Percentiles rank a stretch among this genome's conserved stretches.
These are phyloP conservation scores for Aureobasidium sp. DNA, from an alignment of 2,329 filamentous ascomycete species.

Conservation along the genomic window DNA sequence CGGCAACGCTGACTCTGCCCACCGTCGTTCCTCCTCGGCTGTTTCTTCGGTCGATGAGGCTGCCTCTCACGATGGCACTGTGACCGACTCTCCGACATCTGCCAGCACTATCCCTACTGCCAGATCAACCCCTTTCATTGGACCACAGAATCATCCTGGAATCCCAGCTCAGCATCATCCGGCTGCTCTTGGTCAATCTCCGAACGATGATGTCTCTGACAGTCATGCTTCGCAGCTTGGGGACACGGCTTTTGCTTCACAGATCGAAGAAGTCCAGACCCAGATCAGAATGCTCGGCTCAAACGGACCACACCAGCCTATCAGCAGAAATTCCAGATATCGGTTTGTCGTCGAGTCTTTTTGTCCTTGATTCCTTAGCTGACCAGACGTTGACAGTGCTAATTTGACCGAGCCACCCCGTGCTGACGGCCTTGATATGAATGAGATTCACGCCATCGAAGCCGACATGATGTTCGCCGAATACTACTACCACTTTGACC, in stretches of 20 bases:
- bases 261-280: not conserved
- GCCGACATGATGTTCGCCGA: not conserved
- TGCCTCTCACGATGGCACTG: not conserved
- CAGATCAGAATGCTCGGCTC: not conserved
- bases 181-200: no score
- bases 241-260: not conserved
- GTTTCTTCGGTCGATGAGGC: not conserved
- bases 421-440: not conserved
- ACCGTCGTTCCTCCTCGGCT: not conserved
- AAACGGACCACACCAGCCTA: not conserved
- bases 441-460: not conserved
- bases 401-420: not conserved
- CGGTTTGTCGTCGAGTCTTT: not conserved
- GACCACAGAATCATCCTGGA: not conserved
- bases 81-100: not conserved
- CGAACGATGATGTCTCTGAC: not conserved
- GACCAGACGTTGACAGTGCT: not conserved
- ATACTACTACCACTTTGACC: constrained; percentile 1
- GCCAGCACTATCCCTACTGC: not conserved
- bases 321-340: not conserved
- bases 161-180: not conserved
- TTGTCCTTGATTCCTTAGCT: not conserved
- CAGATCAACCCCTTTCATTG: not conserved
- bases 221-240: not conserved
- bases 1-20: not conserved